Base-by-base conservation (phyloP, 805 yeast species). In the Candida odintsovae region DNA sequence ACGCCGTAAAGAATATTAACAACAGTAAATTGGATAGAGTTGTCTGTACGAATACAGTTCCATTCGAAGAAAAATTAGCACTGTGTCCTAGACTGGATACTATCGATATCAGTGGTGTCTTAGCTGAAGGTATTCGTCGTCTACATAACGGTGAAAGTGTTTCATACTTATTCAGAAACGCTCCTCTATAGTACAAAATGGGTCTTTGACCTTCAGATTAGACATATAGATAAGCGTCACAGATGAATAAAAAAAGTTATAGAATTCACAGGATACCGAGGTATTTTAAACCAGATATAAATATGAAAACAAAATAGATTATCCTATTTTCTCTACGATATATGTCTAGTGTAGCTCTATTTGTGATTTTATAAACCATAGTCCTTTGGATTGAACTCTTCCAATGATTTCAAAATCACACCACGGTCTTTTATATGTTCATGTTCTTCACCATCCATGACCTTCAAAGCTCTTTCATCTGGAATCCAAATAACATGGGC, bases 401-500 rank as follows among this genome's bases (percentile, higher is more conserved):
- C 70, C 42, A 88, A 66, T 8, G 80, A 69, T 4, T 56, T 55
- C 41, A 86, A 57, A 10, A 83, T 62, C 53, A 77, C 81, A 29
- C 90, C 95, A 42, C 73, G 68, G 41, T 68, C 73, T 3, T 77
- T 81, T 44, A 87, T 63, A 19, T 76, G 69, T 6, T 68, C 68
- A 9, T 72, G 58, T 52, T 80, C 76, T 38, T 75, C 73, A 9
- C 80, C 78, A 15, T 66, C 61, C 52, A 86, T 65, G 8, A 77
- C 75, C 18, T 71, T 68, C 29, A 77, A 58, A 0, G 95, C 95
- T 48, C 86, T 78, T 22, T 75, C 73, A 64, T 92, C 92, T 10
- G 99, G 98, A 13, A 90, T 85, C 99, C 98, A 94, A 41, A 92
- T 76, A n/a, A 92, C 96, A 45, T 73, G 75, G 13, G 88, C 86